Conservation (phyloP, 352 stramenopile genomes). For the Phytophthora kernoviae region DNA sequence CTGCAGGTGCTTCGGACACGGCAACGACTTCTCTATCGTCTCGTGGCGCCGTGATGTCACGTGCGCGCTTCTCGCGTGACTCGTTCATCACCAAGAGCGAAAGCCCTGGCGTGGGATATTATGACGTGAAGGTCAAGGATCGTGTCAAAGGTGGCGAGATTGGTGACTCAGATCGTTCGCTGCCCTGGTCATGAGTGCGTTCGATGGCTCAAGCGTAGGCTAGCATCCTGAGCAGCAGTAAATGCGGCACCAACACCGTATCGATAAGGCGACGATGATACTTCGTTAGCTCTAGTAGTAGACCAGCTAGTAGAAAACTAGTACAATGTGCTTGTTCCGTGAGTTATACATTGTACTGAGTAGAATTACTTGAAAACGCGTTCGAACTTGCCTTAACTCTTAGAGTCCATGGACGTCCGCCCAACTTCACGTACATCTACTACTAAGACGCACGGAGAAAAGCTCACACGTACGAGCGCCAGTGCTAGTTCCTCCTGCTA, state of each 20-base stretch:
- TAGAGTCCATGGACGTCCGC: constrained; percentile 14
- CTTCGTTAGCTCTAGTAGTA: not conserved
- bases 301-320: not conserved
- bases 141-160: constrained; percentile 78
- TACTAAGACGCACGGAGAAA: constrained; percentile 27
- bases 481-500: constrained; percentile 9
- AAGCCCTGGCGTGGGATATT: constrained; percentile 76
- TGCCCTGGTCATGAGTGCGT: constrained; percentile 57
- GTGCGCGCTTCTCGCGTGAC: constrained; percentile 61
- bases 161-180: constrained; percentile 68
- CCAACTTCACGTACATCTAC: constrained; percentile 28
- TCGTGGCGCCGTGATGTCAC: constrained; percentile 70
- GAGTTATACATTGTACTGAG: not conserved
- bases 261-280: not conserved
- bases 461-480: constrained; percentile 35
- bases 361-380: constrained; percentile 2
- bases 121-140: constrained; percentile 72
- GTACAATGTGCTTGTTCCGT: not conserved
- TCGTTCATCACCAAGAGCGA: constrained; percentile 78
- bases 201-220: constrained; percentile 5
- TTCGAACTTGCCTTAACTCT: constrained; percentile 1
- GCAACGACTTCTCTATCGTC: constrained; percentile 68
- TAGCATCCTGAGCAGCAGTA: constrained; percentile 18
- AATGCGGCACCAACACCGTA: not conserved
- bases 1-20: constrained; percentile 34